Percentiles rank a stretch among this genome's conserved stretches.
Evolutionary conservation across 1,284 basidiomycete species (phyloP).

Genomic region (Pseudozyma sp.): DNA sequence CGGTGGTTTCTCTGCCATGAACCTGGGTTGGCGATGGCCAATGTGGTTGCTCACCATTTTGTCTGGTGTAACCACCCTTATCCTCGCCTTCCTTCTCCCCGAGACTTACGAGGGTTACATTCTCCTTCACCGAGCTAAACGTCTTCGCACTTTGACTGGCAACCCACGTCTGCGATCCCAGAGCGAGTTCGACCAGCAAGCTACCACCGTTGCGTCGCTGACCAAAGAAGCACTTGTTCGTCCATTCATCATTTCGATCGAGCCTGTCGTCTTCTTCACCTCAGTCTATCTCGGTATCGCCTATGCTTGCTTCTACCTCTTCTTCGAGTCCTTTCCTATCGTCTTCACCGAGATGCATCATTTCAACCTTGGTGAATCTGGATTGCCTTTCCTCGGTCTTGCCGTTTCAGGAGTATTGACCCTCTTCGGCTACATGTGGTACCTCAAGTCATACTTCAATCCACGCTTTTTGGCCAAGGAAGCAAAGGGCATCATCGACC

Average conservation of each 20-base stretch:
- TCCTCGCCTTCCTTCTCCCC: constrained; percentile 61
- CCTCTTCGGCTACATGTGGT: constrained; percentile 37
- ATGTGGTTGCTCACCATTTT: constrained; percentile 61
- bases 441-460: constrained; percentile 35
- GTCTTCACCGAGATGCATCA: constrained; percentile 45
- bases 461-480: constrained; percentile 46
- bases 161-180: constrained; percentile 42
- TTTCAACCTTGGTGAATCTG: constrained; percentile 52
- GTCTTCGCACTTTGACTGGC: constrained; percentile 63
- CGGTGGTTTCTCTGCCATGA: constrained; percentile 59
- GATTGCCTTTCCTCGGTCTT: constrained; percentile 48
- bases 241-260: constrained; percentile 31
- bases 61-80: constrained; percentile 55
- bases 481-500: constrained; percentile 72
- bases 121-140: constrained; percentile 59
- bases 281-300: constrained; percentile 24
- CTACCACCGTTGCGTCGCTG: constrained; percentile 22
- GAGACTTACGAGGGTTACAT: constrained; percentile 67
- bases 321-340: constrained; percentile 47
- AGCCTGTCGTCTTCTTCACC: constrained; percentile 46
- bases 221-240: constrained; percentile 43
- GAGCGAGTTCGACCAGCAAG: constrained; percentile 28
- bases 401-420: constrained; percentile 27
- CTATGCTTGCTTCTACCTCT: constrained; percentile 32
- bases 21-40: constrained; percentile 66